Percentiles rank a stretch among this genome's conserved stretches.
Evolutionary conservation across 768 basidiomycete species (phyloP).

Genomic region (Clathrus columnatus): DNA sequence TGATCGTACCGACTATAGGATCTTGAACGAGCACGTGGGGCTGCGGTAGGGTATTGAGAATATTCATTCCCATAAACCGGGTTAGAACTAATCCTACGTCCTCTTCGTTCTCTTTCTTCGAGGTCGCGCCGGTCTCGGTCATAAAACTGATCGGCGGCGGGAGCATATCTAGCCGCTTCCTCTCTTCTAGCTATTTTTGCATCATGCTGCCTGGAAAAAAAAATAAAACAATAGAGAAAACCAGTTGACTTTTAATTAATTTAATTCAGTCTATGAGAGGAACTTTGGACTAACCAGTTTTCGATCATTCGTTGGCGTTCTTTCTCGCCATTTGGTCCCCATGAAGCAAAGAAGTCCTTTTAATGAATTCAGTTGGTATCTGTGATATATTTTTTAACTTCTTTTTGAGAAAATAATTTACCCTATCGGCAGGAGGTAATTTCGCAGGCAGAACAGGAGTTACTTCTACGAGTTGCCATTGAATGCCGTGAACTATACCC

Average conservation of each 20-base stretch:
- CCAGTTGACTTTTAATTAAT: neutral
- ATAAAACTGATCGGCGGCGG: slow-evolving; percentile 23
- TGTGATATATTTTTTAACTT: neutral
- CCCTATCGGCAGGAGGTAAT: slow-evolving; percentile 50
- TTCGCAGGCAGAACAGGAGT: slow-evolving; percentile 51
- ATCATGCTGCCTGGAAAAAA: slow-evolving; percentile 34
- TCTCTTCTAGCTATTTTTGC: slow-evolving; percentile 32
- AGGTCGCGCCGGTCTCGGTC: slow-evolving; percentile 30
- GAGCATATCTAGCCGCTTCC: slow-evolving; percentile 25
- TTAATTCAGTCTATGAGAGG: neutral
- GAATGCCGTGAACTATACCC: slow-evolving; percentile 58
- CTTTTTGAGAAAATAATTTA: slow-evolving; percentile 21
- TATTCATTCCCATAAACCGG: slow-evolving; percentile 40
- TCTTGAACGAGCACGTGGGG: slow-evolving; percentile 3
- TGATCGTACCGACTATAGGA: slow-evolving; percentile 2
- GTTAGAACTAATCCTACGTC: slow-evolving; percentile 26
- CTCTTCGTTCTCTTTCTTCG: slow-evolving; percentile 17
- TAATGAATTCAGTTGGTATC: neutral
- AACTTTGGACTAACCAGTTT: slow-evolving; percentile 3
- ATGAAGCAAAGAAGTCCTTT: slow-evolving; percentile 54
- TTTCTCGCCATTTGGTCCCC: slow-evolving; percentile 25
- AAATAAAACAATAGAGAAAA: neutral
- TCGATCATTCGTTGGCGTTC: slow-evolving; percentile 2
- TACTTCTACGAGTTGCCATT: slow-evolving; percentile 62
- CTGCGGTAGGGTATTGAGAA: neutral